Percentiles rank a stretch among this genome's conserved stretches.
Evolutionary conservation across 768 basidiomycete genomes (phyloP).

Genomic region (Rhizopogon salebrosus): DNA sequence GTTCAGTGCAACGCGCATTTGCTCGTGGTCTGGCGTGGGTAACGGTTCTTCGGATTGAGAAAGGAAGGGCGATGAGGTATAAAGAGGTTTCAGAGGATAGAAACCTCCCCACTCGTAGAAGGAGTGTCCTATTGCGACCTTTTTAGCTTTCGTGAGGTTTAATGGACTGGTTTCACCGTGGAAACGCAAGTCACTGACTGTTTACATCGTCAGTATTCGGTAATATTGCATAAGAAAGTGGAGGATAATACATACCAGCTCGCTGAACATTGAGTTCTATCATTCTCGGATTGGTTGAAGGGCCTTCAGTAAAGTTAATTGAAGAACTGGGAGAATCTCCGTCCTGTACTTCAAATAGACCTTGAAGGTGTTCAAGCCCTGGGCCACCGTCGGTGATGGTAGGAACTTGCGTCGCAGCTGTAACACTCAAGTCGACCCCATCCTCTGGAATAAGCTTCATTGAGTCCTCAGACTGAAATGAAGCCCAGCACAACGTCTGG

Average conservation of each 20-base stretch:
- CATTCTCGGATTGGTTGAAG: background rate
- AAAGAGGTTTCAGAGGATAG: constrained; percentile 23
- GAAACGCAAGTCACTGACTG: constrained; percentile 13
- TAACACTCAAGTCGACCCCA: constrained; percentile 28
- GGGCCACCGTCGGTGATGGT: constrained; percentile 25
- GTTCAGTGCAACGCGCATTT: constrained; percentile 28
- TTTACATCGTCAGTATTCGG: constrained; percentile 6
- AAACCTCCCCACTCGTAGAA: constrained; percentile 31
- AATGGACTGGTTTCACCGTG: constrained; percentile 18
- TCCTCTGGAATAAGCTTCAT: constrained; percentile 28
- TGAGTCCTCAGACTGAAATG: constrained; percentile 42
- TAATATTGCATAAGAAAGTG: background rate
- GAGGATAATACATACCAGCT: constrained; percentile 16
- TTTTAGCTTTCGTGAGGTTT: constrained; percentile 24
- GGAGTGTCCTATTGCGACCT: constrained; percentile 22
- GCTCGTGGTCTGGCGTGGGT: constrained; percentile 13
- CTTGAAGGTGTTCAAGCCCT: constrained; percentile 26
- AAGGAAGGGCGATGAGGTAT: constrained; percentile 23
- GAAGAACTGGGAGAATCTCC: background rate
- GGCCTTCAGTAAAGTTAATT: constrained; percentile 2
- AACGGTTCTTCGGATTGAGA: constrained; percentile 9
- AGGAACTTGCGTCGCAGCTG: constrained; percentile 17
- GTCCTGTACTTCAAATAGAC: constrained; percentile 18
- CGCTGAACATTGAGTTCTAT: constrained; percentile 17
- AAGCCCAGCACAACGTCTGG: constrained; percentile 36